phyloP scores from a whole-genome alignment of 768 basidiomycete species.

The Udeniomyces megalosporus region DNA sequence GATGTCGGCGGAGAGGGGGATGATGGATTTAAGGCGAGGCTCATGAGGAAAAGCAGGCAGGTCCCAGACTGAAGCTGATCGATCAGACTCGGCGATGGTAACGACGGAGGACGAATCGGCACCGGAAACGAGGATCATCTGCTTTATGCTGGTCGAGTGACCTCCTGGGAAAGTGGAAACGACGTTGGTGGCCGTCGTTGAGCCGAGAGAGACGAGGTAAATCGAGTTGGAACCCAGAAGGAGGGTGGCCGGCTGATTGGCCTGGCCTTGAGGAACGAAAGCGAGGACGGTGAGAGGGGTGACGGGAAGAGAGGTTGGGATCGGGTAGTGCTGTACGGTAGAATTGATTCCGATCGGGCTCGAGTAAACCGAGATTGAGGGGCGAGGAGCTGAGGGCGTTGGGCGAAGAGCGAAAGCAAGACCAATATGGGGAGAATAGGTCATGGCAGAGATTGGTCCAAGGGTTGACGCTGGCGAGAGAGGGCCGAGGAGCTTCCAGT shows the following conservation, averaged over 20 bases:
- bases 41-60: neutral
- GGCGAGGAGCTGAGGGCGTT: neutral
- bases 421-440: neutral
- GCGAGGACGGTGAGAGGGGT: conserved; percentile 1
- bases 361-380: neutral
- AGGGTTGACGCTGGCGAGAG: neutral
- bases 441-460: conserved; percentile 1
- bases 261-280: neutral
- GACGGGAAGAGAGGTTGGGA: neutral
- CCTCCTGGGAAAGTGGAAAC: conserved; percentile 5
- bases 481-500: conserved; percentile 1
- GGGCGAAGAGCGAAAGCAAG: neutral
- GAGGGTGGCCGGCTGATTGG: neutral
- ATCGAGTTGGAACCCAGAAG: conserved; percentile 5
- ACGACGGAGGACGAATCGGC: neutral
- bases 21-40: neutral
- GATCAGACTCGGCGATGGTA: conserved; percentile 3
- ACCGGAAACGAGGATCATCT: neutral
- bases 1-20: neutral
- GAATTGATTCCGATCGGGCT: neutral
- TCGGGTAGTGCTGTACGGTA: neutral
- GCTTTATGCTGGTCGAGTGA: neutral
- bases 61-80: conserved; percentile 3
- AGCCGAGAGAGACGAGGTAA: conserved; percentile 1
- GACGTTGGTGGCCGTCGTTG: neutral